Conservation (phyloP, 768 basidiomycete species). For the Tylopilus sp. region DNA sequence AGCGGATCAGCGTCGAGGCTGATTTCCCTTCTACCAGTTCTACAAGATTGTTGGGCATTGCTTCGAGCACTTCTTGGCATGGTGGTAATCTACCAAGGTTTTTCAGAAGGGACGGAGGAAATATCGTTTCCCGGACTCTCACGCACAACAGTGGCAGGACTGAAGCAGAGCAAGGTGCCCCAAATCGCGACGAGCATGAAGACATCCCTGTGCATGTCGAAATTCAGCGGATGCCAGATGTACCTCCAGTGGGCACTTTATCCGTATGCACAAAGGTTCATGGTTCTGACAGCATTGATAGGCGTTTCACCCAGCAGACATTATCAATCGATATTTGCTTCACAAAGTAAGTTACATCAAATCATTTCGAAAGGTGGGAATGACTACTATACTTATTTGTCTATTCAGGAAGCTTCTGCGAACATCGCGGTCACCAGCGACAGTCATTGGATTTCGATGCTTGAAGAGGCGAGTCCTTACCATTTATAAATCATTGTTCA, state of each 20-base stretch:
- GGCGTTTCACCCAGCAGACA: constrained; percentile 14
- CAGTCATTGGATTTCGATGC: constrained; percentile 9
- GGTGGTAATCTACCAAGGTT: not conserved
- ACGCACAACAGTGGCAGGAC: not conserved
- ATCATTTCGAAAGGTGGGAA: too few species aligned
- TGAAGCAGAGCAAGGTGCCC: not conserved
- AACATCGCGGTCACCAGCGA: constrained; percentile 14
- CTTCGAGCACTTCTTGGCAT: not conserved
- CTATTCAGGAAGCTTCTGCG: constrained; percentile 8
- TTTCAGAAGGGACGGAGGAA: not conserved
- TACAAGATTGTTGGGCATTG: not conserved
- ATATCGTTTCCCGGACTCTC: not conserved
- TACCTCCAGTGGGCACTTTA: not conserved
- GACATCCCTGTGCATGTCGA: not conserved
- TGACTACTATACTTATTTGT: too few species aligned
- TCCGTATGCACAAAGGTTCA: not conserved
- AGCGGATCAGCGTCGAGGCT: not conserved
- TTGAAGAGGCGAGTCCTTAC: constrained; percentile 5
- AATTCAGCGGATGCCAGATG: not conserved
- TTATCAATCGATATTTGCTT: constrained; percentile 12
- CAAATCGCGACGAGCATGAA: not conserved
- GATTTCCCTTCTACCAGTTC: not conserved
- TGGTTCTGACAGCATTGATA: not conserved
- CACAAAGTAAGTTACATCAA: not conserved
- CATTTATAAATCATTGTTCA: not conserved